Conservation (phyloP, 768 basidiomycete genomes). For the Boletus insuetus region DNA sequence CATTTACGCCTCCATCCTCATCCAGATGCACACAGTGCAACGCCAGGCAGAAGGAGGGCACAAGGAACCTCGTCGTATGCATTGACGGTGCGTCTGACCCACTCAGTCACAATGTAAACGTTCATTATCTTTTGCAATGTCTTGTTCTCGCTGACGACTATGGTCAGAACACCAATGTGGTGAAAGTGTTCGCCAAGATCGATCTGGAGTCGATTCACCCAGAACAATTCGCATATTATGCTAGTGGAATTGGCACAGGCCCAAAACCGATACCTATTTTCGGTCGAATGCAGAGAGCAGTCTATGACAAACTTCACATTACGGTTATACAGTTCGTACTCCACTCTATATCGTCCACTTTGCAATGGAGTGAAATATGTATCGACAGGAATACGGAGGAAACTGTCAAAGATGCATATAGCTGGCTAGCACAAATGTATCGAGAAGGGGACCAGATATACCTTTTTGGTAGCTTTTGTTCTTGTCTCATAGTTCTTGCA, state of each 20-base stretch:
- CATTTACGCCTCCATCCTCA: no score
- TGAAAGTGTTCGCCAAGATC: constrained; percentile 30
- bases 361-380: no score
- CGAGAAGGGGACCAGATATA: no score
- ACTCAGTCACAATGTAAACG: constrained; percentile 38
- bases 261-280: neutral
- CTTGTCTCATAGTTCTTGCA: no score
- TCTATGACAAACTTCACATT: no score
- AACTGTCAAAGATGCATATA: no score
- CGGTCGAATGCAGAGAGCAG: no score
- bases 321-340: no score
- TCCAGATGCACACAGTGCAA: neutral
- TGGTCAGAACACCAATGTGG: constrained; percentile 33
- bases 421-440: no score
- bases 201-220: constrained; percentile 3
- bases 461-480: no score
- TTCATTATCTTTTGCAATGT: neutral
- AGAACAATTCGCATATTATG: constrained; percentile 32
- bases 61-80: constrained; percentile 33
- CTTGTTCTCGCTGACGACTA: neutral
- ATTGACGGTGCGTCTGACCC: constrained; percentile 20
- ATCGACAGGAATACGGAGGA: no score
- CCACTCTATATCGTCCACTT: no score
- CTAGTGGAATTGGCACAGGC: constrained; percentile 36
- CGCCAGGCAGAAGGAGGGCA: neutral